Evolutionary conservation across 495 filamentous ascomycete genomes (phyloP).

Genomic region (Gamarada debralockiae): DNA sequence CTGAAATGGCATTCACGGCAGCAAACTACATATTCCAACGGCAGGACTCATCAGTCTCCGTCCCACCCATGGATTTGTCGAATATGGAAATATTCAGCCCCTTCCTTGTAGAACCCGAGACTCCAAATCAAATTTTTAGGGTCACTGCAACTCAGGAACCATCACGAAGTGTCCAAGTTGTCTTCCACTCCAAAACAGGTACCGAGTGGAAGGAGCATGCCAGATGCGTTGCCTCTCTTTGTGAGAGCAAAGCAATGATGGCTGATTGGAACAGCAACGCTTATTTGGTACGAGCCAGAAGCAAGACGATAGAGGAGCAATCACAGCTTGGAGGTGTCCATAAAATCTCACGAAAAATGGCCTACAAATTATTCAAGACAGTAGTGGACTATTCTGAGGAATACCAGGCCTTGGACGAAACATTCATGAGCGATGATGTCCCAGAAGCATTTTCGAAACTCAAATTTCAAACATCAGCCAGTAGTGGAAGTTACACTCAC

Average conservation of each 20-base stretch:
- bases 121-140: not conserved
- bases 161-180: not conserved
- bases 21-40: constrained; percentile 40
- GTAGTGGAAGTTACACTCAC: constrained; percentile 55
- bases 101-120: not conserved
- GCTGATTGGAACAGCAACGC: not conserved
- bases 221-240: not conserved
- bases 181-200: not conserved
- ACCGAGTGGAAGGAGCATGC: not conserved
- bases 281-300: constrained; percentile 35
- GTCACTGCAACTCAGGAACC: not conserved
- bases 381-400: constrained; percentile 62
- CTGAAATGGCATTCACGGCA: constrained; percentile 71
- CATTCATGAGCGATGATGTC: constrained; percentile 65
- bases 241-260: not conserved
- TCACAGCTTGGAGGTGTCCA: constrained; percentile 46
- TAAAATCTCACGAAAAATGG: constrained; percentile 58
- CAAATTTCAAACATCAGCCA: constrained; percentile 48
- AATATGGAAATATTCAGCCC: not conserved
- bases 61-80: not conserved
- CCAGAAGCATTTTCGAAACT: constrained; percentile 68
- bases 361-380: constrained; percentile 66
- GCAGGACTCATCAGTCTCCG: not conserved
- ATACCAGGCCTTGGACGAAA: constrained; percentile 68
- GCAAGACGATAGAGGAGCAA: constrained; percentile 43